Evolutionary conservation across 192 early-diverging fungal species (phyloP), one percentile per base, ranked within the genome.

Genomic region (Backusella macrospora): DNA sequence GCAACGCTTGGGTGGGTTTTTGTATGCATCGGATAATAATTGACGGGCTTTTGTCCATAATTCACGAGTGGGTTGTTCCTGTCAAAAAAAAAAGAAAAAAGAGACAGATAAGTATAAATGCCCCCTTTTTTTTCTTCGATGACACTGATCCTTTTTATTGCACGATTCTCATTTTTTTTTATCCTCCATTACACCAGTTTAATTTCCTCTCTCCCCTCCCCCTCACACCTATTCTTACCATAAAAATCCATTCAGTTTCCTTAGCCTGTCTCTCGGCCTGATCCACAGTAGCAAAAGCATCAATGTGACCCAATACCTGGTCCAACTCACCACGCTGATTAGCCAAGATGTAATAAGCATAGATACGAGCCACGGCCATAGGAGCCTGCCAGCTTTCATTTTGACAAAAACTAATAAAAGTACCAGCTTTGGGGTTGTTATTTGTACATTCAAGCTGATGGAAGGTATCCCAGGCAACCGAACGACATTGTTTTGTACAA

Each of bases 181-280:
- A 49, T 18, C 18, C 48, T 21, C n/a, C n/a, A 49, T 49, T 34
- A 34, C 29, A 34, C 47, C 47, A 15, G 9, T n/a, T 10, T 49
- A 18, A 3, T 6, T 18, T 7, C 18, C 5, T n/a, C 16, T 18
- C 16, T 18, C 8, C 16, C 7, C 2, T 16, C 5, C 18, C n/a
- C 18, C 2, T 26, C 5, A 12, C 21, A 9, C 18, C 8, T 59
- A 73, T 65, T 45, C 71, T 70, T 65, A 80, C 82, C 85, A 86
- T 86, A 75, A 86, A 80, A 13, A 85, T 84, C 85, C 85, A 86
- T 13, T 84, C 82, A 0, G 85, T 84, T 62, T 86, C 85, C 76
- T 82, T 86, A 62, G 82, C 84, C 46, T 86, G 85, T 21, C 85
- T 75, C 49, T 86, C 85, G 21, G 80, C 82, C 70, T 86, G 85